A percentile compares a stretch with the other conserved stretches of the same genome.
phyloP scores from a whole-genome alignment of 208 protist genomes.

The Wallacemonas collosoma region DNA sequence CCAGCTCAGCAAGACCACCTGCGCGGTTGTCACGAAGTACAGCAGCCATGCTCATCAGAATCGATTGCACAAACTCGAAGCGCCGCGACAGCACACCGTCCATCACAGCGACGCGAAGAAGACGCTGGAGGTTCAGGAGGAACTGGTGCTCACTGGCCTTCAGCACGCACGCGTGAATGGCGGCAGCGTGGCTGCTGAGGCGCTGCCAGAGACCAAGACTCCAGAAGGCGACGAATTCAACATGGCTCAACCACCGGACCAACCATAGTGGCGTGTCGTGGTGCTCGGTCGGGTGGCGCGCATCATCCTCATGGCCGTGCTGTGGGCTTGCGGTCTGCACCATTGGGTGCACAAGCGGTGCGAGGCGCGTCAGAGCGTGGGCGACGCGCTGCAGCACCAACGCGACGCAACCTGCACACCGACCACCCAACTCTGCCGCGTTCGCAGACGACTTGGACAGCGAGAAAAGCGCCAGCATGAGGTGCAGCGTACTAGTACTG shows the following conservation, averaged over 20 bases:
- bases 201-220: constrained; percentile 41
- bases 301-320: too few species aligned
- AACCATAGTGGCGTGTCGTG: constrained; percentile 33
- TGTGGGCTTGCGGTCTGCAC: too few species aligned
- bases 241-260: constrained; percentile 29
- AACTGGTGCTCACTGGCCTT: not conserved
- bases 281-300: not conserved
- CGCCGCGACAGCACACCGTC: not conserved
- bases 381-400: constrained; percentile 26
- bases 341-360: not conserved
- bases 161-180: not conserved
- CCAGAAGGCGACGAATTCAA: constrained; percentile 51
- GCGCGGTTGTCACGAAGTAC: constrained; percentile 27
- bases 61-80: constrained; percentile 39
- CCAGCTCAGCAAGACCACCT: constrained; percentile 25
- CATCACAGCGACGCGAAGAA: constrained; percentile 3
- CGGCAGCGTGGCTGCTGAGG: constrained; percentile 15
- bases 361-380: constrained; percentile 18
- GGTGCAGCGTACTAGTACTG: constrained; percentile 20
- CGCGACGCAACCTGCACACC: constrained; percentile 24
- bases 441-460: constrained; percentile 25
- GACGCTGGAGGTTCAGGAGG: constrained; percentile 7
- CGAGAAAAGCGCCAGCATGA: constrained; percentile 29
- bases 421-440: constrained; percentile 34
- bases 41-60: constrained; percentile 31